Percentiles rank a stretch among this genome's conserved stretches.
Evolutionary conservation across 148 eudicot species (phyloP).

Genomic region (Rheum nobile): DNA sequence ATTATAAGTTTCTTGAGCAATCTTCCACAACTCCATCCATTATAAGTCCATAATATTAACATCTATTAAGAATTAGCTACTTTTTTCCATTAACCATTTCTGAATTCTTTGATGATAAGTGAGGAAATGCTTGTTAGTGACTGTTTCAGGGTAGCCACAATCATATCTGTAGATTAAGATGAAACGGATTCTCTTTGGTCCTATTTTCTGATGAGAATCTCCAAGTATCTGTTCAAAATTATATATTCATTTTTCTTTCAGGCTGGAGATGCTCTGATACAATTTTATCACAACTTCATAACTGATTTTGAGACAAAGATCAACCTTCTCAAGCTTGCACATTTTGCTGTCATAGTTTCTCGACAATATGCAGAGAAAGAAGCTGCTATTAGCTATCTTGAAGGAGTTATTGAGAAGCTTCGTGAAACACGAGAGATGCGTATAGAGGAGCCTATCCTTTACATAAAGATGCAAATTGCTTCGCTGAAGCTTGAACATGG

Average conservation of each 20-base stretch:
- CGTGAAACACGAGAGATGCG: slow-evolving; percentile 60
- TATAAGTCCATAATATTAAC: background rate
- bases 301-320: slow-evolving; percentile 93
- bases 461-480: slow-evolving; percentile 87
- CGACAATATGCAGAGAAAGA: slow-evolving; percentile 80
- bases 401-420: slow-evolving; percentile 83
- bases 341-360: slow-evolving; percentile 90
- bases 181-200: background rate
- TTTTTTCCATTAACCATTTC: background rate
- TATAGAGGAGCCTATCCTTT: slow-evolving; percentile 78
- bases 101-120: background rate
- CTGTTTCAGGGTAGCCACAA: background rate
- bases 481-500: slow-evolving; percentile 72
- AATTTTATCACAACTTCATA: slow-evolving; percentile 87
- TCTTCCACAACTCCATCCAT: background rate
- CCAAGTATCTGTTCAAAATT: background rate
- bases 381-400: slow-evolving; percentile 81
- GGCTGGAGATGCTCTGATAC: slow-evolving; percentile 96
- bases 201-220: background rate
- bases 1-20: background rate
- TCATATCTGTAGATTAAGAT: background rate
- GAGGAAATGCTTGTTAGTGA: background rate
- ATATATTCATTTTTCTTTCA: slow-evolving; percentile 16
- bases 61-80: background rate
- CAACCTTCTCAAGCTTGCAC: slow-evolving; percentile 98